These are phyloP conservation scores for Dioscorea zingiberensis DNA, from an alignment of 106 monocot species.

Conservation along the genomic window DNA sequence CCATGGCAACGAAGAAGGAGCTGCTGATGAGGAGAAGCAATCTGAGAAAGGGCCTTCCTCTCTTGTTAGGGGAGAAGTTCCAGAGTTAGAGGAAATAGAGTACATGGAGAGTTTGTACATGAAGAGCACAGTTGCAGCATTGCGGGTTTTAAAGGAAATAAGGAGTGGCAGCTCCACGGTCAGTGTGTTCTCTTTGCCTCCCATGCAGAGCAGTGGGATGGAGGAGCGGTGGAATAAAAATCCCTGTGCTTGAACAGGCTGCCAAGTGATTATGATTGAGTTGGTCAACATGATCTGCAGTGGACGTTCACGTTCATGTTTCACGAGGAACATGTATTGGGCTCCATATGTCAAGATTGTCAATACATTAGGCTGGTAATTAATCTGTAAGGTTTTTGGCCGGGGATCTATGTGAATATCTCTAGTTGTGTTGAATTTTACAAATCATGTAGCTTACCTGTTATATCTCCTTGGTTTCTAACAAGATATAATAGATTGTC, in stretches of 20 bases:
- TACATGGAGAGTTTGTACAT: slow-evolving; percentile 75
- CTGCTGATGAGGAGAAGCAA: slow-evolving; percentile 1
- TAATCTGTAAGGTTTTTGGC: too few species aligned
- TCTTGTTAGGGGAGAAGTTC: slow-evolving; percentile 21
- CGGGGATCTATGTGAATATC: too few species aligned
- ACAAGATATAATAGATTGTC: too few species aligned
- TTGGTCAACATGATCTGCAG: neutral
- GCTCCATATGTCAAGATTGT: too few species aligned
- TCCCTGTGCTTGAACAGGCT: slow-evolving; percentile 40
- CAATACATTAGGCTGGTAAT: too few species aligned
- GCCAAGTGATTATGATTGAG: slow-evolving; percentile 26
- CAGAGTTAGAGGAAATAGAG: slow-evolving; percentile 67
- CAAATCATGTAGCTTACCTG: too few species aligned
- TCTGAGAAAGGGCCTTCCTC: slow-evolving; percentile 6
- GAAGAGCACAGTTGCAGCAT: slow-evolving; percentile 76
- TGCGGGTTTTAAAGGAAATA: slow-evolving; percentile 62
- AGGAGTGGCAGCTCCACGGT: slow-evolving; percentile 80
- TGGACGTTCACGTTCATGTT: neutral
- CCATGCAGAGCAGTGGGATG: slow-evolving; percentile 29
- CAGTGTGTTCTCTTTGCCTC: slow-evolving; percentile 78
- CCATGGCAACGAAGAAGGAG: slow-evolving; percentile 1
- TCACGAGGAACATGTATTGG: too few species aligned
- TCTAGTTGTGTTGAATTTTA: too few species aligned
- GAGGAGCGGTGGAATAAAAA: slow-evolving; percentile 35
- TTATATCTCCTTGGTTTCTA: too few species aligned